These are phyloP conservation scores for Steccherinum ochraceum DNA, from an alignment of 768 basidiomycete genomes.

Conservation along the genomic window DNA sequence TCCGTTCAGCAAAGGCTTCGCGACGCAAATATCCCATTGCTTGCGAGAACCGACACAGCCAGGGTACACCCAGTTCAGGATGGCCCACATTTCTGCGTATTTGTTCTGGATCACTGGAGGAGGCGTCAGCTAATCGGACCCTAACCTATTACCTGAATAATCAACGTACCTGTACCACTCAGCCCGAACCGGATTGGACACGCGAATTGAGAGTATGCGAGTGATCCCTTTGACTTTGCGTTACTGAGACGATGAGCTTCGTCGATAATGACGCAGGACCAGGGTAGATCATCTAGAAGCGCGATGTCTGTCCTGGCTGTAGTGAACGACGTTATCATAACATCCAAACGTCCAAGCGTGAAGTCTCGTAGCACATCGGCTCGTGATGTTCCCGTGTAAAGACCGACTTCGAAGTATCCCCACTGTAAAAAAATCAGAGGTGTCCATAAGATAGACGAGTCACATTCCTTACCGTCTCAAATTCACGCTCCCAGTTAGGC, in stretches of 20 bases:
- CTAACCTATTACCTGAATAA: background rate
- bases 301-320: slow-evolving; percentile 67
- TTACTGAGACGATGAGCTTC: slow-evolving; percentile 93
- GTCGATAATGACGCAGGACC: slow-evolving; percentile 75
- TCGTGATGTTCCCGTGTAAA: slow-evolving; percentile 55
- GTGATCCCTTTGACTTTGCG: slow-evolving; percentile 52
- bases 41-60: slow-evolving; percentile 61
- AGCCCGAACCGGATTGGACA: slow-evolving; percentile 74
- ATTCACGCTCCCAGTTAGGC: slow-evolving; percentile 86
- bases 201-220: slow-evolving; percentile 64
- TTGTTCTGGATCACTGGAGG: slow-evolving; percentile 77
- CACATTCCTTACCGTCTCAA: slow-evolving; percentile 54
- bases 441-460: background rate
- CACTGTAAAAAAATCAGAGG: slow-evolving; percentile 43
- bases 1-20: slow-evolving; percentile 58
- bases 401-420: slow-evolving; percentile 88
- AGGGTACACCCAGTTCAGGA: slow-evolving; percentile 90
- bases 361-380: slow-evolving; percentile 62
- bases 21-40: slow-evolving; percentile 75
- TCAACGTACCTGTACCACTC: slow-evolving; percentile 56
- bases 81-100: slow-evolving; percentile 87
- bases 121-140: no score
- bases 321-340: slow-evolving; percentile 82
- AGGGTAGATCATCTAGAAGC: slow-evolving; percentile 58
- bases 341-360: slow-evolving; percentile 71